Evolutionary conservation across 2,329 filamentous ascomycete genomes (phyloP).

Genomic region (Atkinsonella texensis): DNA sequence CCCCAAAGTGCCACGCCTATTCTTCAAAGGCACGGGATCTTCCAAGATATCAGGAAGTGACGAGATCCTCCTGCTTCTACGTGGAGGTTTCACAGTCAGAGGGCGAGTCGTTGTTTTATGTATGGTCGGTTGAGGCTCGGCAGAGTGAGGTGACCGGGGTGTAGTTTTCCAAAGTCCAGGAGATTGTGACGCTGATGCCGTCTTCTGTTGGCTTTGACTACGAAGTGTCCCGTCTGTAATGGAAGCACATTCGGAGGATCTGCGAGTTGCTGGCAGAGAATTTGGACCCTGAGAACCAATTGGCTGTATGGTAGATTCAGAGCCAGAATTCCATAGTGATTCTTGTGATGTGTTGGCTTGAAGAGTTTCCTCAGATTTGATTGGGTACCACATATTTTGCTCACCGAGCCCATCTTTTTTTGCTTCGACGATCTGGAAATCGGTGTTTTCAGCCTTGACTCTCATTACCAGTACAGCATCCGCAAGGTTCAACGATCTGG

Average conservation of each 20-base stretch:
- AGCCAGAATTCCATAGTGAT: background rate
- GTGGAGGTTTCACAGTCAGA: slow-evolving; percentile 39
- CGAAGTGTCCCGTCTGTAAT: background rate
- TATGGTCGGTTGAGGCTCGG: background rate
- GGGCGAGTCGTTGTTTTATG: slow-evolving; percentile 26
- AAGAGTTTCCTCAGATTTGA: background rate
- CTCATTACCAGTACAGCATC: background rate
- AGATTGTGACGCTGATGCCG: background rate
- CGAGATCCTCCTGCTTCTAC: slow-evolving; percentile 44
- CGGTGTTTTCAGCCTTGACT: background rate
- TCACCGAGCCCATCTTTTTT: background rate
- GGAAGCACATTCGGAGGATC: background rate
- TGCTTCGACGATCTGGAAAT: background rate
- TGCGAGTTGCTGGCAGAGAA: background rate
- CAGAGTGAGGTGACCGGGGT: background rate
- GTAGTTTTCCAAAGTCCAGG: background rate
- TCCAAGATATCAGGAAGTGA: slow-evolving; percentile 51
- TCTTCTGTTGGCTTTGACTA: background rate
- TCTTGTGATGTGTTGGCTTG: background rate
- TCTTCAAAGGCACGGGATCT: slow-evolving; percentile 44
- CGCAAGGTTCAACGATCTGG: background rate
- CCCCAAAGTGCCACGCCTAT: slow-evolving; percentile 47
- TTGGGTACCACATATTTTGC: background rate
- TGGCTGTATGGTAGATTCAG: background rate
- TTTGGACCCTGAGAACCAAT: background rate